Conservation (phyloP, 805 yeast genomes). For the Komagataella phaffii region DNA sequence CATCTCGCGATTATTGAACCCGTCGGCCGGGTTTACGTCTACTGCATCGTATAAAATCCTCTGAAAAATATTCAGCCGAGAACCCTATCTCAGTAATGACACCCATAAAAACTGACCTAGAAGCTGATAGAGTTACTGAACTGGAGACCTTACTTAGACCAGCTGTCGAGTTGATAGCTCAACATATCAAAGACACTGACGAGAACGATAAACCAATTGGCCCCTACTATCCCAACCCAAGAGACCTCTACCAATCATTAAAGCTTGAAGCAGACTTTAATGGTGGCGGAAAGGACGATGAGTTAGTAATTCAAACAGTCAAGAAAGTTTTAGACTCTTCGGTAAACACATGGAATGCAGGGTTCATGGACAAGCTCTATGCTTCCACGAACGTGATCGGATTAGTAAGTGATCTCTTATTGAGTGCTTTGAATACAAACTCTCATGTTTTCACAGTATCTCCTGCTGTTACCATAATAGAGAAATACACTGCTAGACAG, state of each 20-base stretch:
- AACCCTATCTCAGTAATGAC: background rate
- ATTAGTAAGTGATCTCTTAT: conserved; percentile 53
- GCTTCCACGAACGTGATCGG: conserved; percentile 85
- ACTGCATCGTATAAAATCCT: background rate
- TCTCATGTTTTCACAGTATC: conserved; percentile 80
- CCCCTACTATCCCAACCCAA: conserved; percentile 32
- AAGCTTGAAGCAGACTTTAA: conserved; percentile 9
- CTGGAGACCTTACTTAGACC: conserved; percentile 37
- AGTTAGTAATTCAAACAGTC: conserved; percentile 10
- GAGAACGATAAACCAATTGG: conserved; percentile 38
- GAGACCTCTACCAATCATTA: conserved; percentile 23
- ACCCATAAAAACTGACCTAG: conserved; percentile 21
- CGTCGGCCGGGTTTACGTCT: background rate
- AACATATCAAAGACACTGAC: conserved; percentile 33
- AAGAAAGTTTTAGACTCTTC: conserved; percentile 41
- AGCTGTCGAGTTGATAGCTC: conserved; percentile 37
- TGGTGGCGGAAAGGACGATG: conserved; percentile 12
- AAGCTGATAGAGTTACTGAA: conserved; percentile 38
- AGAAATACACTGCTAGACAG: conserved; percentile 48
- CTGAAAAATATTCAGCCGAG: background rate
- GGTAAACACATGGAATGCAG: conserved; percentile 79
- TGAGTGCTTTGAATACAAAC: conserved; percentile 66
- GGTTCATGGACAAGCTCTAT: conserved; percentile 71
- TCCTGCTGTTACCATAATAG: conserved; percentile 67
- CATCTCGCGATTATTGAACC: background rate